Base-by-base conservation (phyloP, 192 early-diverging fungal genomes). In the Phlyctochytrium bullatum region DNA sequence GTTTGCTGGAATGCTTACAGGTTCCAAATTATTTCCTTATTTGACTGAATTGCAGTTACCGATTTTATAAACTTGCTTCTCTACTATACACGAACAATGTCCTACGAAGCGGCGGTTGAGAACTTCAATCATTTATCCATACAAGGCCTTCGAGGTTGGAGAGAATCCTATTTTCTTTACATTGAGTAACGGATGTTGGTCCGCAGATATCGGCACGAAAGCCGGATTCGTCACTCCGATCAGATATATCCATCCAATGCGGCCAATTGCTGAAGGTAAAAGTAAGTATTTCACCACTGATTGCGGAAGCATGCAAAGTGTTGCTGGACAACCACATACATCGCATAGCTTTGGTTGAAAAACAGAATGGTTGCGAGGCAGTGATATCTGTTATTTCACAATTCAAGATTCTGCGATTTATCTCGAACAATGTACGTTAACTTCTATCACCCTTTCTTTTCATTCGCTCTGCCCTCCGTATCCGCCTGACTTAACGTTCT, bases 51-150 rank as follows among this genome's bases (percentile, higher is more conserved):
- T 10, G n/a, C 65, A 78, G 95, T 95, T 6, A 91, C 94, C 0
- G 96, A 98, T 72, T 92, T 98, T 73, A 92, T 98, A 47, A 90
- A 94, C 73, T 76, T 98, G 67, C 92, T 98, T 30, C 86, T 92
- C 71, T 93, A 93, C 77, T 94, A 96, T 76, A 86, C 91, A 64
- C 82, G 90, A 23, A 67, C 70, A 25, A 73, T 76, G 20, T 88
- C 90, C 10, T 88, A 90, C 53, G 83, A 85, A 17, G 90, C 83
- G 17, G 96, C 94, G 3, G 82, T 95, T 52, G 87, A 89, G 33
- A 93, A 98, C 60, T 88, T 98, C 65, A 92, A 95, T 35, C 83
- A 88, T 27, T 84, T 91, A 51, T 82, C 89, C 40, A 89, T 93
- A 52, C 76, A 76, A 52, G 80, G 83, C 30, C 64, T 93, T 36